Percentiles rank a stretch among this genome's conserved stretches.
phyloP scores from a whole-genome alignment of 176 grass and related monocot genomes.

The Luzula sylvatica region DNA sequence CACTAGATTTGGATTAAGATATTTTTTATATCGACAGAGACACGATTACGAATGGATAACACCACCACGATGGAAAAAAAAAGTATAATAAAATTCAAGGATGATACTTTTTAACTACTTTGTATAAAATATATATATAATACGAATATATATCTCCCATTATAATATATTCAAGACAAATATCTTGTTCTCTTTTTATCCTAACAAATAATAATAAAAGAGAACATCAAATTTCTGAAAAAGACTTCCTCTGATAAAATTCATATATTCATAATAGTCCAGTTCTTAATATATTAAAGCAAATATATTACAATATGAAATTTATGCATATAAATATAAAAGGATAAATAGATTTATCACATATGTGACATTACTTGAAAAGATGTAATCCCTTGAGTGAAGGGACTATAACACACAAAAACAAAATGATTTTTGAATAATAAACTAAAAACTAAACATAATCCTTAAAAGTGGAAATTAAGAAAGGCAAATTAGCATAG shows the following conservation, averaged over 20 bases:
- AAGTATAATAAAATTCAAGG: not conserved
- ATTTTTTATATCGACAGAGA: conserved; percentile 5
- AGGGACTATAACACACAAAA: conserved; percentile 11
- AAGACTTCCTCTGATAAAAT: not conserved
- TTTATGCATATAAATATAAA: not conserved
- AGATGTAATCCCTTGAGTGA: conserved; percentile 12
- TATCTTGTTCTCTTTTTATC: not conserved
- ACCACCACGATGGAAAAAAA: conserved; percentile 8
- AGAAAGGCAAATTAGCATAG: conserved; percentile 12
- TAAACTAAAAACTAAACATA: conserved; percentile 13
- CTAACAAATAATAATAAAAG: not conserved
- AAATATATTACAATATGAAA: conserved; percentile 20
- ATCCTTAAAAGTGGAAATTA: conserved; percentile 20
- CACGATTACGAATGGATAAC: conserved; percentile 15
- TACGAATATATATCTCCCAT: conserved; percentile 5
- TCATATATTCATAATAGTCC: not conserved
- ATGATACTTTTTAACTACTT: conserved; percentile 9
- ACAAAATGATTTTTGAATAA: conserved; percentile 13
- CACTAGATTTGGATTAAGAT: conserved; percentile 20
- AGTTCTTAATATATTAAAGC: not conserved
- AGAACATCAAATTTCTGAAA: not conserved
- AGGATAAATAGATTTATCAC: conserved; percentile 14
- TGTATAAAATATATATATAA: conserved; percentile 4
- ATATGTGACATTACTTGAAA: conserved; percentile 18
- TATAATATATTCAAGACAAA: not conserved